These are phyloP conservation scores for Cetradonia linearis DNA, from an alignment of 495 filamentous ascomycete genomes.

Conservation along the genomic window DNA sequence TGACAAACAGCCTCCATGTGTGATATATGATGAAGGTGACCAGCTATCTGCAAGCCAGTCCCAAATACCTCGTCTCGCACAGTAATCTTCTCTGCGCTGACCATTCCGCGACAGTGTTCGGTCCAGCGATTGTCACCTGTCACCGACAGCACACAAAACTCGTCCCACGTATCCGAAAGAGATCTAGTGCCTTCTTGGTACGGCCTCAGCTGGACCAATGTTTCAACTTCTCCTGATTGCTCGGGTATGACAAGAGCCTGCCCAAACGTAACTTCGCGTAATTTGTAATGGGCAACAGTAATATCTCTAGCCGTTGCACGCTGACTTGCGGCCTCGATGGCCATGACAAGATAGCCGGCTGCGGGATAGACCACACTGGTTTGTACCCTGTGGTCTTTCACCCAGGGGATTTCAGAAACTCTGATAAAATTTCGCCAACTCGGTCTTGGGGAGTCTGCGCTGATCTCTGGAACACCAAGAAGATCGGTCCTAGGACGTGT, in stretches of 20 bases:
- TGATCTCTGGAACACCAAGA: constrained; percentile 35
- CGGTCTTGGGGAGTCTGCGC: constrained; percentile 34
- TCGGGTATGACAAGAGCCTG: constrained; percentile 35
- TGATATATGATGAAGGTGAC: not conserved
- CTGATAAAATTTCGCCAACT: constrained; percentile 41
- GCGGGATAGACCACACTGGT: constrained; percentile 36
- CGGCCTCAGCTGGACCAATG: constrained; percentile 26
- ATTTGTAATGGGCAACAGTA: constrained; percentile 1
- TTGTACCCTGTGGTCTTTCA: constrained; percentile 37
- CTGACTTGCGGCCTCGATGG: constrained; percentile 35
- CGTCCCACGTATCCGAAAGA: constrained; percentile 25
- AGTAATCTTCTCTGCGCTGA: constrained; percentile 18
- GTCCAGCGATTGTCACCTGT: constrained; percentile 30
- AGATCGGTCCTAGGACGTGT: constrained; percentile 36
- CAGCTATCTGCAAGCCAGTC: not conserved
- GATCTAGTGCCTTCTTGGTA: constrained; percentile 23
- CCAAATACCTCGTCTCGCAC: not conserved
- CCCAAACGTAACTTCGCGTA: constrained; percentile 34
- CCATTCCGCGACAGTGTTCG: constrained; percentile 32
- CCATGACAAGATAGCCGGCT: constrained; percentile 38
- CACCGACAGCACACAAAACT: constrained; percentile 32
- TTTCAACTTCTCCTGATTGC: constrained; percentile 25
- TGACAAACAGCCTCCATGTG: constrained; percentile 9
- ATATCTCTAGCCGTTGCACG: not conserved
- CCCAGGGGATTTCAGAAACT: constrained; percentile 37